Conservation (phyloP, 257 asterid genomes). For the Solanum bulbocastanum region DNA sequence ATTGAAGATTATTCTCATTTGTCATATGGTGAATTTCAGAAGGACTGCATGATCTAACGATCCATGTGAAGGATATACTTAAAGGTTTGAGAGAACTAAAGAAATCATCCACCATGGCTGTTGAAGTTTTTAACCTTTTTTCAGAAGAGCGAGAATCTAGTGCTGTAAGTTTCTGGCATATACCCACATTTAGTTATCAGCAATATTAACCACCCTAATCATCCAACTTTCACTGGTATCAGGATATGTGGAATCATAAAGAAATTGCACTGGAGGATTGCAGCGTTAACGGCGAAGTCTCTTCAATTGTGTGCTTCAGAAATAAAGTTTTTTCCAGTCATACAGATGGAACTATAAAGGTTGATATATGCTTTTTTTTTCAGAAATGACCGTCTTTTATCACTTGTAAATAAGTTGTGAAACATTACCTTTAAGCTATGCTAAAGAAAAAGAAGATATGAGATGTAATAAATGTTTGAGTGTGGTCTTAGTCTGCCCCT, state of each 20-base stretch:
- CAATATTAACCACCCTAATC: not conserved
- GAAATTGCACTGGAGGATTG: slow-evolving; percentile 57
- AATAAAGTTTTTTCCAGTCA: slow-evolving; percentile 67
- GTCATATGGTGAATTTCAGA: slow-evolving; percentile 30
- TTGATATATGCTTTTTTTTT: not conserved
- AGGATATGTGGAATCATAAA: slow-evolving; percentile 74
- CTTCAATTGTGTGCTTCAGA: slow-evolving; percentile 40
- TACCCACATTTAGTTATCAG: not conserved
- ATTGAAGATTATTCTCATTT: not conserved
- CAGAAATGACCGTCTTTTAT: not conserved
- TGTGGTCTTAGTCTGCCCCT: not conserved
- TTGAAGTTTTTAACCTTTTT: slow-evolving; percentile 55
- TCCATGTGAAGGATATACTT: slow-evolving; percentile 55
- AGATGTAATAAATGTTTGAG: not conserved
- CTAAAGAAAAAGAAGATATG: not conserved
- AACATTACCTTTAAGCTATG: not conserved
- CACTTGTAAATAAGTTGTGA: not conserved
- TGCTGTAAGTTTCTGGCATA: slow-evolving; percentile 30
- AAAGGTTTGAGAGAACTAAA: slow-evolving; percentile 71
- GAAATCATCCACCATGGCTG: slow-evolving; percentile 54
- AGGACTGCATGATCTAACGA: slow-evolving; percentile 49
- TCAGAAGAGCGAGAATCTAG: slow-evolving; percentile 71
- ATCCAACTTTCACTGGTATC: slow-evolving; percentile 6
- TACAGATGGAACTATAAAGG: slow-evolving; percentile 79
- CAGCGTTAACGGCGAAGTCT: slow-evolving; percentile 59